phyloP scores from a whole-genome alignment of 768 basidiomycete species.

The Lactifluus echinatus region DNA sequence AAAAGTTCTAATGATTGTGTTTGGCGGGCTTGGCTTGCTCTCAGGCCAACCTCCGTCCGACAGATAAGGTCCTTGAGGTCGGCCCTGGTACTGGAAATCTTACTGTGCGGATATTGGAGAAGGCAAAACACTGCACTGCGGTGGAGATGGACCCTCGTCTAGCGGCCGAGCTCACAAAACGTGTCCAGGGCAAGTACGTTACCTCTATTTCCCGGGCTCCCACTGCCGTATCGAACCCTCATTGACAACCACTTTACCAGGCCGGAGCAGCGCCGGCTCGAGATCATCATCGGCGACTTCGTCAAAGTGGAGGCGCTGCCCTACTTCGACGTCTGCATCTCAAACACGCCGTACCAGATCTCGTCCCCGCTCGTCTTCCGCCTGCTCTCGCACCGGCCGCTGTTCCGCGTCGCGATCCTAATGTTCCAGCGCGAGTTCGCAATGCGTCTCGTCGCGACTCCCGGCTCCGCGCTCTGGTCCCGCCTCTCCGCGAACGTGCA shows the following conservation, averaged over 20 bases:
- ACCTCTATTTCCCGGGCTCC: too few species aligned
- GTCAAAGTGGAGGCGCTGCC: constrained; percentile 97
- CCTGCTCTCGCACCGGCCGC: constrained; percentile 89
- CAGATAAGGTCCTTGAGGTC: constrained; percentile 94
- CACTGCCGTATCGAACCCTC: neutral
- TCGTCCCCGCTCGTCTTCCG: constrained; percentile 97
- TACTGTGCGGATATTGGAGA: constrained; percentile 87
- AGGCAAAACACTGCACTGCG: constrained; percentile 86
- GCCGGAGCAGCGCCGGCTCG: constrained; percentile 90
- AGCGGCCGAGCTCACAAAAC: constrained; percentile 95
- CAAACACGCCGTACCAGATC: constrained; percentile 98
- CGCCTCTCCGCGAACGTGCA: constrained; percentile 94
- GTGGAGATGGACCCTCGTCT: constrained; percentile 98
- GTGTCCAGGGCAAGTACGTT: constrained; percentile 95
- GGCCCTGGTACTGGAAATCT: constrained; percentile 97
- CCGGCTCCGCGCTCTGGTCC: constrained; percentile 84
- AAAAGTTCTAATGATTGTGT: too few species aligned
- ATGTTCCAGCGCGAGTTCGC: constrained; percentile 99
- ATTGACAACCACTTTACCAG: too few species aligned
- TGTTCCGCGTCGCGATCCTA: constrained; percentile 90
- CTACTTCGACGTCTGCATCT: constrained; percentile 98
- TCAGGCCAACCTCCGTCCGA: constrained; percentile 85
- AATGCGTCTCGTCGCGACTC: constrained; percentile 78
- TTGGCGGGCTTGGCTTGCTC: neutral
- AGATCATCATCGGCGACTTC: constrained; percentile 95